These are phyloP conservation scores for Apiotrichum mycotoxinovorans DNA, from an alignment of 1,284 basidiomycete genomes.

Conservation along the genomic window DNA sequence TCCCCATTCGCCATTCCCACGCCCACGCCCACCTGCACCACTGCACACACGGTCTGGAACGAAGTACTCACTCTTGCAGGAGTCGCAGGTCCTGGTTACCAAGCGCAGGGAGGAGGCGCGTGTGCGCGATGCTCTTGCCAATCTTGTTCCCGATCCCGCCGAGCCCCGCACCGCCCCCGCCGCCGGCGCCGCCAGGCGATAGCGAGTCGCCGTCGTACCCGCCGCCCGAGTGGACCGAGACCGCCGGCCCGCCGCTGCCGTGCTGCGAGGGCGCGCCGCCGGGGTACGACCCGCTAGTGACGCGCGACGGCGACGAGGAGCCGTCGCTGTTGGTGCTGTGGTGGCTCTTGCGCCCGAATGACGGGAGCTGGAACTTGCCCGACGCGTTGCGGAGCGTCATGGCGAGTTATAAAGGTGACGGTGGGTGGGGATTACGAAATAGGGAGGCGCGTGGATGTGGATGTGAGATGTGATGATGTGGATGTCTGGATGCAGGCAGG, in stretches of 20 bases:
- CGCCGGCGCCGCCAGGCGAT: conserved; percentile 12
- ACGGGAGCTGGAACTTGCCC: conserved; percentile 40
- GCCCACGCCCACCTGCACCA: background rate
- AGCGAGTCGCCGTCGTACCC: conserved; percentile 2
- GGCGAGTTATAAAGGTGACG: background rate
- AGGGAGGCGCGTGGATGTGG: background rate
- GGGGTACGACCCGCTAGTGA: background rate
- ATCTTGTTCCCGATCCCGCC: conserved; percentile 38
- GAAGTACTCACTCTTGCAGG: conserved; percentile 58
- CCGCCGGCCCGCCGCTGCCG: no score
- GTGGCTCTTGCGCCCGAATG: conserved; percentile 31
- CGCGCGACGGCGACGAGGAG: background rate
- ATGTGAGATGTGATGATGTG: background rate
- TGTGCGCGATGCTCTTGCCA: conserved; percentile 44
- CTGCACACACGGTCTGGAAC: background rate
- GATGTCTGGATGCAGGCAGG: no score
- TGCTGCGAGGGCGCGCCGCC: background rate
- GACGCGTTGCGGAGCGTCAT: conserved; percentile 39
- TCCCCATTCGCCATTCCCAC: background rate
- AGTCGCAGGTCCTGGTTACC: conserved; percentile 78
- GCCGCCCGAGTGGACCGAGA: background rate
- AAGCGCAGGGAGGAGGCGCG: conserved; percentile 59
- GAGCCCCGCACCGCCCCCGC: conserved; percentile 16
- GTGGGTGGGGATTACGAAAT: background rate
- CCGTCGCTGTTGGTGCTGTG: background rate